Base-by-base conservation (phyloP, 352 stramenopile species). In the Halophytophthora batemanensis region DNA sequence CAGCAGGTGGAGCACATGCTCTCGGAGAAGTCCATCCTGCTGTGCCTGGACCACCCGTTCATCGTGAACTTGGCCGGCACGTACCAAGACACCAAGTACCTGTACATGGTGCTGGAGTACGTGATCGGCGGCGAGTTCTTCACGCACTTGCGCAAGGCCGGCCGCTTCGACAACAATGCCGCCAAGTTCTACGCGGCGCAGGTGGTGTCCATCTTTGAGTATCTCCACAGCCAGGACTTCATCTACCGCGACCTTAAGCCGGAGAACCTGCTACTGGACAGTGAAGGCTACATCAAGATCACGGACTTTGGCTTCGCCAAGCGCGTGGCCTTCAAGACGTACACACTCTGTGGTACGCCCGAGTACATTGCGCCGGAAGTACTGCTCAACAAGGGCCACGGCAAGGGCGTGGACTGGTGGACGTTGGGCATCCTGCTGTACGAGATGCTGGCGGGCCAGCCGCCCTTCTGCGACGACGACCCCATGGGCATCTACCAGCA, bases 21-120 rank as follows among this genome's bases (percentile, higher is more conserved):
- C 14, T 97, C 92, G 14, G 95, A 99, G 52, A 98, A 98, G 77
- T 87, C 82, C 4, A 98, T 98, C 40, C 70, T 98, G 22, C 71
- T 96, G 40, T 90, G 82, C 50, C 56, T 94, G 42, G 88, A 88
- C 60, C 95, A 99, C 62, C 94, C 96, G 33, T 98, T 99, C 74
- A 98, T 99, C 50, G 94, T 99, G 17, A 97, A 97, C 65, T 66
- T 98, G 34, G 88, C 79, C 31, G 87, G 75, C 46, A 97, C 95
- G 19, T 98, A 97, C 66, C 95, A 99, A 62, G 93, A 98, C 60
- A 79, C 84, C 31, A 93, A 90, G 64, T 98, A 94, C 60, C 71
- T 99, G 49, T 99, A 98, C 74, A 98, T 99, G 91, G 86, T 98
- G 45, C 77, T 99, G 42, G 96, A 99, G 63, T 98, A 98, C 61